Evolutionary conservation across 805 yeast species (phyloP).

Genomic region (Spathaspora arborariae): DNA sequence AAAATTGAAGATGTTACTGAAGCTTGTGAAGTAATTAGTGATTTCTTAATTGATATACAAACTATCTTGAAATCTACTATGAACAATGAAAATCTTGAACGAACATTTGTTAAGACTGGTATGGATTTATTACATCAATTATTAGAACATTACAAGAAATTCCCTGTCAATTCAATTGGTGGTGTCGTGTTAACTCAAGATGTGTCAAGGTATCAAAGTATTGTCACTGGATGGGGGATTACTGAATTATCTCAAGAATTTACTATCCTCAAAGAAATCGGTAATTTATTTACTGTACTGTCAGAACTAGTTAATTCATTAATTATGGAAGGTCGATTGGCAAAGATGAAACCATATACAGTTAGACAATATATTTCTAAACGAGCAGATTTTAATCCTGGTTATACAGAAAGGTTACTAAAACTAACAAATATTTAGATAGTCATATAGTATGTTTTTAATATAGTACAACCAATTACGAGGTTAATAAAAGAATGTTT

Average conservation of each 20-base stretch:
- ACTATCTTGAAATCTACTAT: conserved; percentile 35
- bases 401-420: conserved; percentile 45
- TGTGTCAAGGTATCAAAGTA: conserved; percentile 68
- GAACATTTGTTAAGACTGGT: conserved; percentile 56
- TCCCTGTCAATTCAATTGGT: conserved; percentile 74
- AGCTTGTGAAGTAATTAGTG: conserved; percentile 62
- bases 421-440: conserved; percentile 5
- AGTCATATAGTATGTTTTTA: conserved; percentile 3
- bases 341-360: conserved; percentile 56
- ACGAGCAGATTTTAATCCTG: conserved; percentile 65
- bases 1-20: conserved; percentile 59
- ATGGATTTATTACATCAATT: conserved; percentile 52
- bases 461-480: background rate
- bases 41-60: conserved; percentile 44
- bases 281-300: conserved; percentile 81
- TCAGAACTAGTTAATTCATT: conserved; percentile 74
- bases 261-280: conserved; percentile 72
- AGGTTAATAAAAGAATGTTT: background rate
- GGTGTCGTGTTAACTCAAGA: conserved; percentile 82
- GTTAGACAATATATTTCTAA: conserved; percentile 64
- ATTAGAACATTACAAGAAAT: conserved; percentile 70
- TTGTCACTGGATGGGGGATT: conserved; percentile 65
- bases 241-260: conserved; percentile 59
- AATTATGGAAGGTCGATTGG: conserved; percentile 76
- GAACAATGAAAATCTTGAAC: conserved; percentile 42